phyloP scores from a whole-genome alignment of 768 basidiomycete species.

The Macrolepiota fuliginosa region DNA sequence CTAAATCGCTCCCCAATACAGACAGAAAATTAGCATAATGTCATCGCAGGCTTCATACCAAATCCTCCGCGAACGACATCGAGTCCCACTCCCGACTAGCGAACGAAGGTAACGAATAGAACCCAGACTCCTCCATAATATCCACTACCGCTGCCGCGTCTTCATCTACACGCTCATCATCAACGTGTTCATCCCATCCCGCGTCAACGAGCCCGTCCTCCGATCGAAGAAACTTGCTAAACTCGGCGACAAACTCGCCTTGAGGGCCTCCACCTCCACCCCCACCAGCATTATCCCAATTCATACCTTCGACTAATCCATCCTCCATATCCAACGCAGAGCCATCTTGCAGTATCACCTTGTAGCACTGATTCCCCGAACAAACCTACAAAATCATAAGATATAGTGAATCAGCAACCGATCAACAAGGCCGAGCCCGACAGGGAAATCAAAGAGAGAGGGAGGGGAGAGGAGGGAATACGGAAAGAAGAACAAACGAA shows the following conservation, averaged over 20 bases:
- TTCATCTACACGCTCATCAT: neutral
- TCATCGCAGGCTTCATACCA: neutral
- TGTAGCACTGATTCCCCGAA: neutral
- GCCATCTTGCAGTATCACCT: neutral
- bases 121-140: neutral
- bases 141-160: neutral
- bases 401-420: neutral
- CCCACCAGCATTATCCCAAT: too few species aligned
- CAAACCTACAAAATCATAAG: neutral
- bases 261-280: neutral
- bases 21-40: neutral
- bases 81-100: neutral
- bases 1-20: too few species aligned
- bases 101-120: neutral
- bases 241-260: neutral
- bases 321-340: neutral
- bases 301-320: neutral
- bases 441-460: neutral
- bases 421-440: too few species aligned
- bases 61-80: neutral
- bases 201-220: neutral
- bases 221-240: neutral
- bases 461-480: neutral
- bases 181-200: neutral
- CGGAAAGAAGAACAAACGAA: neutral